Conservation (phyloP, 306 rosid species). For the Pyrus pyrifolia region DNA sequence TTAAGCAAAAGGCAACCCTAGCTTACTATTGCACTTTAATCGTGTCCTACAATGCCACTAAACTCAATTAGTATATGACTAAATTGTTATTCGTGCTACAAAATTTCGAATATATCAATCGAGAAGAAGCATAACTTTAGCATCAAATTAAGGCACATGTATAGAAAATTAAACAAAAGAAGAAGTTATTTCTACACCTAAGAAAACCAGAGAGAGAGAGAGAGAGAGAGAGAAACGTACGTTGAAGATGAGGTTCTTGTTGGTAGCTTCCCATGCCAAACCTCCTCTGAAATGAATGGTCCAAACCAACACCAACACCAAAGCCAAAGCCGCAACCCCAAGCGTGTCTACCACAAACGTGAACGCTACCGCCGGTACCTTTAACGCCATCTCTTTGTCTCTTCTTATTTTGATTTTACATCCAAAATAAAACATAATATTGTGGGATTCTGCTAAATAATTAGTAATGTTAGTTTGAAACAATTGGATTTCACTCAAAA, state of each 20-base stretch:
- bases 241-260: constrained; percentile 80
- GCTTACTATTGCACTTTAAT: not conserved
- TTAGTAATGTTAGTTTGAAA: no score
- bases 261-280: constrained; percentile 56
- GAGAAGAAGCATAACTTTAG: not conserved
- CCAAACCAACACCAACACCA: constrained; percentile 57
- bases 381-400: constrained; percentile 36
- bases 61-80: not conserved
- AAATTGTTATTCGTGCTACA: not conserved
- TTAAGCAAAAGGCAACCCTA: not conserved
- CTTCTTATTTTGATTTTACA: no score
- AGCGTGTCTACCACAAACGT: constrained; percentile 52
- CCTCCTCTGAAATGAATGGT: constrained; percentile 66
- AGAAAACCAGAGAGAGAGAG: not conserved
- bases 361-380: constrained; percentile 44
- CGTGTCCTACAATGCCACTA: not conserved
- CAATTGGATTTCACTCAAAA: no score
- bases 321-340: constrained; percentile 27
- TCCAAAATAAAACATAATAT: no score
- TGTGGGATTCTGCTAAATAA: no score
- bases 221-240: constrained; percentile 23
- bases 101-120: no score
- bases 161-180: not conserved
- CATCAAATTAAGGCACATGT: not conserved
- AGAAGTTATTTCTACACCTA: not conserved